These are phyloP conservation scores for Citrullus colocynthis DNA, from an alignment of 306 rosid genomes.

Conservation along the genomic window DNA sequence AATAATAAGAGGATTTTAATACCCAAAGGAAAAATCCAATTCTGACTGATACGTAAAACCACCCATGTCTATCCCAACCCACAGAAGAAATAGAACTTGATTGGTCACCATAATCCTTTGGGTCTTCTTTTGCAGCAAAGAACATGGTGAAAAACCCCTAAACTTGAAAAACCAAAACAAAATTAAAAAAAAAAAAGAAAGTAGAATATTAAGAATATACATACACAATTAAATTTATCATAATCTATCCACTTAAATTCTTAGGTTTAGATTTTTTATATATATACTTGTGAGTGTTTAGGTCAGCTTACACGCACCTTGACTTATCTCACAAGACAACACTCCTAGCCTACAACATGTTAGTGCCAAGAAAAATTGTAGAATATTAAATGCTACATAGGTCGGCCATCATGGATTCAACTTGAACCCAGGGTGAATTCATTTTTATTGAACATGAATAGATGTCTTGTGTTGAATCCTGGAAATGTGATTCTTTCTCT, in stretches of 20 bases:
- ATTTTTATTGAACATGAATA: neutral
- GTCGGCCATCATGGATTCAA: no score
- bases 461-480: neutral
- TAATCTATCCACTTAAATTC: neutral
- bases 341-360: no score
- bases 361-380: no score
- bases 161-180: conserved; percentile 10
- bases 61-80: conserved; percentile 61
- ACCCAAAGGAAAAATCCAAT: conserved; percentile 95
- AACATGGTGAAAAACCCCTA: conserved; percentile 33
- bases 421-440: no score
- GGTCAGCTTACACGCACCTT: no score
- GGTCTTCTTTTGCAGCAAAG: conserved; percentile 25
- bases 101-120: conserved; percentile 25
- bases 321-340: no score
- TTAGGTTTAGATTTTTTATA: neutral
- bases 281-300: no score
- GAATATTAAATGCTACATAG: no score
- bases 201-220: conserved; percentile 4
- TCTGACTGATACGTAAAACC: conserved; percentile 77
- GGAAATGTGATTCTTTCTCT: neutral
- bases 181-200: conserved; percentile 11
- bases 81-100: conserved; percentile 27
- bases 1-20: conserved; percentile 8
- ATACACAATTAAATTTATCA: neutral